Conservation (phyloP, 2,329 filamentous ascomycete species). For the Hypoxylon sp. region DNA sequence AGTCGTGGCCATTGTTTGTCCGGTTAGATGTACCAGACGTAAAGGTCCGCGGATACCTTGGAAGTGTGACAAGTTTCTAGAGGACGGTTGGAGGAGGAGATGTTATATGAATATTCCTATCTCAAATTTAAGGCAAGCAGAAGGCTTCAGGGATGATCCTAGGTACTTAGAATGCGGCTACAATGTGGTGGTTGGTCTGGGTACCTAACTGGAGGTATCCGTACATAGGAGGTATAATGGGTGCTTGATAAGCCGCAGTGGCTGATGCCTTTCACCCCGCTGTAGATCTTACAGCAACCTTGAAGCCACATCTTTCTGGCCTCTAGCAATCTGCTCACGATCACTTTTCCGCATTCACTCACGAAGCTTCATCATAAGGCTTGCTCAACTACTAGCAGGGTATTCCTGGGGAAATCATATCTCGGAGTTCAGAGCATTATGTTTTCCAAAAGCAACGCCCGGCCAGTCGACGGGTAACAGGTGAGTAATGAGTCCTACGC, state of each 20-base stretch:
- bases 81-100: not conserved
- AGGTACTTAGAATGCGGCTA: too few species aligned
- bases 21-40: too few species aligned
- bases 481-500: not conserved
- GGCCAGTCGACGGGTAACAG: not conserved
- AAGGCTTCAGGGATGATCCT: too few species aligned
- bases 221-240: too few species aligned
- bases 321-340: not conserved
- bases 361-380: not conserved
- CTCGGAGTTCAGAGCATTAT: not conserved
- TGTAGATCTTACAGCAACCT: not conserved
- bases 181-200: not conserved
- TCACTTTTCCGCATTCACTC: not conserved
- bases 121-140: not conserved
- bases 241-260: not conserved
- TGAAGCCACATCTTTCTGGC: not conserved
- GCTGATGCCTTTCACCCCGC: conserved; percentile 1
- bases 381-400: not conserved
- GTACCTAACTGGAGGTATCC: too few species aligned
- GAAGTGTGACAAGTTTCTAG: not conserved
- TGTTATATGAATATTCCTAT: too few species aligned
- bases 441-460: not conserved
- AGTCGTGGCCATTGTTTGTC: too few species aligned
- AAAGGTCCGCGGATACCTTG: not conserved
- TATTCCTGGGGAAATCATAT: not conserved